Base-by-base conservation (phyloP, 192 early-diverging fungal genomes). In the Kappamyces sp. region DNA sequence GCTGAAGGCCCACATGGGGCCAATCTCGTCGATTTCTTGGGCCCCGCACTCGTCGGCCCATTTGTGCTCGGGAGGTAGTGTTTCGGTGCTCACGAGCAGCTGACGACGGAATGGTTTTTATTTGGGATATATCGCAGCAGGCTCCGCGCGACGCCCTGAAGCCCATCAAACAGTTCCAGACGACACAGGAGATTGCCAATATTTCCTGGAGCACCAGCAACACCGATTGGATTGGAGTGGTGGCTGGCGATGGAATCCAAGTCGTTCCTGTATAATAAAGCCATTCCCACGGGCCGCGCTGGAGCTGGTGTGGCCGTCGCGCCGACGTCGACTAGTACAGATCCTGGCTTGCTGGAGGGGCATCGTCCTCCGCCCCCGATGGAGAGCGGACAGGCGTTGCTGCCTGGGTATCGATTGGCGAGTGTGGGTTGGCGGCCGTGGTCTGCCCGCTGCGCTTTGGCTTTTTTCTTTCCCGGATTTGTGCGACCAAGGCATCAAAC, bases 191-290 rank as follows among this genome's bases (percentile, higher is more conserved):
- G 41, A 86, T 96, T 50, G 92, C 89, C 67, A 83, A 87, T 65
- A 62, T 98, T 35, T 71, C 84, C 7, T 98, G 94, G 94, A 87
- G 86, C 40, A 67, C 84, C 13, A 72, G 71, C 9, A 70, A 76
- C 38, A 80, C 90, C 32, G 89, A 93, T 12, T 98, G 93, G 92
- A 76, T 98, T 36, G 92, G 84, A 13, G 84, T 98, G 63, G 87
- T 85, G 1, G 89, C 83, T 76, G 93, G 90, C 34, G 75, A 78
- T 47, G 87, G 83, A 3, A 84, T 98, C 31, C 90, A 95, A 66
- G 87, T 91, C 1, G 69, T 98, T 51, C 73, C 87, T 41, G 74
- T 94, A 40, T 94, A 80, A 68, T 50, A 68, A 58, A 23, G 23
- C 23, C 23, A 23, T 23, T 23, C 23, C 23, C 23, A 23, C 23